phyloP scores from a whole-genome alignment of 345 rosid species.

The Ricinus communis region DNA sequence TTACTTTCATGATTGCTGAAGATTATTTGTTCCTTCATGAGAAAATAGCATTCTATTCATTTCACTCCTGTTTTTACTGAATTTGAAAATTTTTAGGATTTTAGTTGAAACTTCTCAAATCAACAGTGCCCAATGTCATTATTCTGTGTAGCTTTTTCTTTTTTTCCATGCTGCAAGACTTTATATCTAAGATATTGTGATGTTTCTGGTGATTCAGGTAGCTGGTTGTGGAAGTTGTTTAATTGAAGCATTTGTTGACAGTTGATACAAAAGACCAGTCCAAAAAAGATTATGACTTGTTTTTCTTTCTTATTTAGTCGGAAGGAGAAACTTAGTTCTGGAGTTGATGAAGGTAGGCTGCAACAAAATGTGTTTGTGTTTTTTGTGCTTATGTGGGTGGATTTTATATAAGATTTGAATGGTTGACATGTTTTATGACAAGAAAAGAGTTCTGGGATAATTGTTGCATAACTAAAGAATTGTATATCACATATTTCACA shows the following conservation, averaged over 20 bases:
- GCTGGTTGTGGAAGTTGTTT: slow-evolving; percentile 27
- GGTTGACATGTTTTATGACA: background rate
- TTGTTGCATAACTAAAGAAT: background rate
- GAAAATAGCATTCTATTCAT: no score
- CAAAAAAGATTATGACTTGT: slow-evolving; percentile 52
- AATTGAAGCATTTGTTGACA: slow-evolving; percentile 21
- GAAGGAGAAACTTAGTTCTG: slow-evolving; percentile 23
- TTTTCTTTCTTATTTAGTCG: slow-evolving; percentile 50
- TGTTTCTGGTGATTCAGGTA: slow-evolving; percentile 22
- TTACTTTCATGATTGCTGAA: no score
- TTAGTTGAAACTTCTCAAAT: background rate
- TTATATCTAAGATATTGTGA: background rate
- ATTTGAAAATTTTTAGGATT: no score
- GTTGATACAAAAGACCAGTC: slow-evolving; percentile 21
- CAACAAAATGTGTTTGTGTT: background rate
- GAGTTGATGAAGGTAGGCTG: slow-evolving; percentile 60
- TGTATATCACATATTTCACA: background rate
- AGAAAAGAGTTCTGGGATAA: background rate
- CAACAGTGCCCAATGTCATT: background rate
- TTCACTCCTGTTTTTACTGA: no score
- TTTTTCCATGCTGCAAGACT: background rate
- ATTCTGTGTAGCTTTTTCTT: no score
- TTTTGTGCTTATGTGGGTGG: background rate
- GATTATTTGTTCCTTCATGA: no score
- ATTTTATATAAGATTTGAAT: background rate